Evolutionary conservation across 2,329 filamentous ascomycete species (phyloP).

Genomic region (Fusarium dimerum): DNA sequence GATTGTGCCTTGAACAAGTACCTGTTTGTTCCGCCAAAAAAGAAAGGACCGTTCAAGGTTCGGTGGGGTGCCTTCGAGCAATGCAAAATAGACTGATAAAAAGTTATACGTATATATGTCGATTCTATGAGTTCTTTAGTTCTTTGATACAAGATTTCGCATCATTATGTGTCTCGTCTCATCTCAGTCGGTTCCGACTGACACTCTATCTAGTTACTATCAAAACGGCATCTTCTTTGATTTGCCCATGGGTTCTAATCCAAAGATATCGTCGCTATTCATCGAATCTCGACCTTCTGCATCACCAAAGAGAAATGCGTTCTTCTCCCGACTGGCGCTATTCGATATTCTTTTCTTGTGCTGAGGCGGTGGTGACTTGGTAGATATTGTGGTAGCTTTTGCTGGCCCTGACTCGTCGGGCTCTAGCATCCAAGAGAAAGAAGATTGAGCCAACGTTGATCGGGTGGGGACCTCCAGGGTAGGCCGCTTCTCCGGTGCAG

Average conservation of each 20-base stretch:
- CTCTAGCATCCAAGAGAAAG: constrained; percentile 79
- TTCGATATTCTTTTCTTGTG: constrained; percentile 45
- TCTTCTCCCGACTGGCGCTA: constrained; percentile 53
- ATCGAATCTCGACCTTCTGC: constrained; percentile 38
- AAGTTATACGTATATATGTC: too few species aligned
- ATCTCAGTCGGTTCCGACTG: neutral
- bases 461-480: constrained; percentile 56
- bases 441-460: constrained; percentile 70
- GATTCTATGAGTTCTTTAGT: too few species aligned
- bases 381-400: constrained; percentile 21
- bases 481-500: constrained; percentile 17
- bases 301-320: constrained; percentile 62
- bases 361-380: constrained; percentile 34
- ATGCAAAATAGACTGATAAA: neutral
- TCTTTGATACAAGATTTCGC: neutral
- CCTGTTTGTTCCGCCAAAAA: too few species aligned
- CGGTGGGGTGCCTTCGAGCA: neutral
- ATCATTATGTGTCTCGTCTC: neutral
- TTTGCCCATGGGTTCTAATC: constrained; percentile 50
- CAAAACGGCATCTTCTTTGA: constrained; percentile 20
- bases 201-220: neutral
- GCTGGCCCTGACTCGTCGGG: constrained; percentile 43
- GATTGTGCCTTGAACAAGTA: neutral
- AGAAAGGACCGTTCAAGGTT: neutral
- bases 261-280: constrained; percentile 54